A percentile compares a stretch with the other conserved stretches of the same genome.
Conservation (phyloP, 352 stramenopile genomes). For the Phytophthora vignae region DNA sequence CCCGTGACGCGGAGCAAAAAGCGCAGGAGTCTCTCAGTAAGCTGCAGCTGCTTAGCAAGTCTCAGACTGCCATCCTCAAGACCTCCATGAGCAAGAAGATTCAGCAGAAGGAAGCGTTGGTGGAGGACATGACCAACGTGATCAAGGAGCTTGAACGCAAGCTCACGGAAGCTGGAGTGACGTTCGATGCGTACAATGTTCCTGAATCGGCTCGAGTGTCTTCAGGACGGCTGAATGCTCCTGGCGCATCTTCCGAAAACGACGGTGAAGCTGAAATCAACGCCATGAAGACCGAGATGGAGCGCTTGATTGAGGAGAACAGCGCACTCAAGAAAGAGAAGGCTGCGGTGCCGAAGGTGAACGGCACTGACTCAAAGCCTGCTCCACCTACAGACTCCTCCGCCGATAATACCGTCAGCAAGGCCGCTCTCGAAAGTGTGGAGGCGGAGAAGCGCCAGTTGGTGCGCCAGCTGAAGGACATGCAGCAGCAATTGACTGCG, state of each 20-base stretch:
- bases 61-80: conserved; percentile 85
- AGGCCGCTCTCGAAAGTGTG: conserved; percentile 54
- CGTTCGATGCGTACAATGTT: conserved; percentile 55
- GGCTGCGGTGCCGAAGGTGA: conserved; percentile 18
- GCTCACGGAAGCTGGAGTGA: conserved; percentile 56
- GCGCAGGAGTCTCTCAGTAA: conserved; percentile 86
- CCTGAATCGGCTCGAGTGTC: conserved; percentile 25
- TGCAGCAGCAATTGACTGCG: conserved; percentile 59
- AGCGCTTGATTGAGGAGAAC: conserved; percentile 77
- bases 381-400: background rate
- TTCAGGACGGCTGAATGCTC: conserved; percentile 40
- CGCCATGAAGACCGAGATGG: conserved; percentile 79
- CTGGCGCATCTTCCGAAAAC: conserved; percentile 36
- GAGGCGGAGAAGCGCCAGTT: conserved; percentile 66
- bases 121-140: conserved; percentile 67
- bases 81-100: conserved; percentile 86
- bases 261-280: conserved; percentile 69
- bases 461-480: conserved; percentile 66
- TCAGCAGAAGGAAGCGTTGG: conserved; percentile 67
- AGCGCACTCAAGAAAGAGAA: conserved; percentile 44
- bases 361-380: conserved; percentile 14
- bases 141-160: conserved; percentile 75
- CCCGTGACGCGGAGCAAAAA: conserved; percentile 73
- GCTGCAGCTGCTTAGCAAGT: conserved; percentile 86
- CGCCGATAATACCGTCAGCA: conserved; percentile 33